Percentiles rank a stretch among this genome's conserved stretches.
Conservation (phyloP, 139 green algal species). For the Ettlia oleoabundans region DNA sequence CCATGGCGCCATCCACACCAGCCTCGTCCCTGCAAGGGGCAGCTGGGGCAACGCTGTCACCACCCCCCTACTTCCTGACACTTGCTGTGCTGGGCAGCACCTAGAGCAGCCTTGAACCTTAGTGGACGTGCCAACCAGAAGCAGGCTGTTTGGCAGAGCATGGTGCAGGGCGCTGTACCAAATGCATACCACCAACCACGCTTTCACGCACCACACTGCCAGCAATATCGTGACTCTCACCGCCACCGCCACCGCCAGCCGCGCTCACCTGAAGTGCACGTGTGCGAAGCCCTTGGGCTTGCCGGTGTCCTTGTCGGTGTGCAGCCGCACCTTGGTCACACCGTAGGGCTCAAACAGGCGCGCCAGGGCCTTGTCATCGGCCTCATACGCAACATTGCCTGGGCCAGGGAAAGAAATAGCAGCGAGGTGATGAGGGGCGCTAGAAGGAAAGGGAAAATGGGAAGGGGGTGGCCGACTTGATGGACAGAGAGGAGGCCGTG, state of each 20-base stretch:
- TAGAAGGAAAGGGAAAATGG: too few species aligned
- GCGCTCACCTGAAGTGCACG: conserved; percentile 81
- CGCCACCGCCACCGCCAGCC: not conserved
- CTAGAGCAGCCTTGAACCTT: too few species aligned
- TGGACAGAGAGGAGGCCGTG: too few species aligned
- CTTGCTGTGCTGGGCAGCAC: too few species aligned
- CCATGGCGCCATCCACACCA: conserved; percentile 61
- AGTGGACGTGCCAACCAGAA: too few species aligned
- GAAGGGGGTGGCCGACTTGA: too few species aligned
- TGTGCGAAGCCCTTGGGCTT: conserved; percentile 86
- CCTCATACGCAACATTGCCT: conserved; percentile 84
- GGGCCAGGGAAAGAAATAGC: too few species aligned
- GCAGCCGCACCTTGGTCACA: conserved; percentile 70
- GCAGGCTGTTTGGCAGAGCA: too few species aligned
- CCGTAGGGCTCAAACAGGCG: conserved; percentile 70
- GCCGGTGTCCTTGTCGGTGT: conserved; percentile 83
- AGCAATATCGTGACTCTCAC: not conserved
- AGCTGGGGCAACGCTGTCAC: not conserved
- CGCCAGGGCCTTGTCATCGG: conserved; percentile 54
- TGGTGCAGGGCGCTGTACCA: too few species aligned
- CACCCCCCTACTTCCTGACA: not conserved
- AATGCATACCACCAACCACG: not conserved
- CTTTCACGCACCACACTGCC: not conserved
- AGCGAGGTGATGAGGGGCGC: not conserved
- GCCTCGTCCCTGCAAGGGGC: conserved; percentile 23